phyloP scores from a whole-genome alignment of 2,329 filamentous ascomycete species.

The Phialocephala subalpina region DNA sequence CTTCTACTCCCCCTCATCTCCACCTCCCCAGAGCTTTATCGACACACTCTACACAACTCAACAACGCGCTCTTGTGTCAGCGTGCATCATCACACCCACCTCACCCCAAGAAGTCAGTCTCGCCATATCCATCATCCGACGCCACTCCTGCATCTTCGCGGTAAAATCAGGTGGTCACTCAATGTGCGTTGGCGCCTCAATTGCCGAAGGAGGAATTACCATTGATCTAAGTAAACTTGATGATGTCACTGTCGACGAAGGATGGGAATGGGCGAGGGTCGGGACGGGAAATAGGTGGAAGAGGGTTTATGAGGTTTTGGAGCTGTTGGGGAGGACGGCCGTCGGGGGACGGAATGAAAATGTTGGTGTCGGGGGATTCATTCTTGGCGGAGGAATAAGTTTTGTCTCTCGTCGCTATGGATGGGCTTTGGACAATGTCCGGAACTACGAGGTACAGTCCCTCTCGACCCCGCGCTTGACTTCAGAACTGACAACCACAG shows the following conservation, averaged over 20 bases:
- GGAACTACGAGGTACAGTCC: slow-evolving; percentile 26
- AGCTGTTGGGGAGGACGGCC: slow-evolving; percentile 43
- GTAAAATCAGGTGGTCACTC: slow-evolving; percentile 35
- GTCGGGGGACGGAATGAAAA: slow-evolving; percentile 46
- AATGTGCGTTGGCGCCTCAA: slow-evolving; percentile 53
- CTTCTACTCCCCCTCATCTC: slow-evolving; percentile 15
- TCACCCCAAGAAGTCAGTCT: slow-evolving; percentile 21
- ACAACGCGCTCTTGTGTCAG: slow-evolving; percentile 28
- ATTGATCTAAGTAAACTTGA: slow-evolving; percentile 52
- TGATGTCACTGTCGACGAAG: slow-evolving; percentile 36
- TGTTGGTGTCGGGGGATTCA: slow-evolving; percentile 27
- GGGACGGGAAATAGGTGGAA: slow-evolving; percentile 48
- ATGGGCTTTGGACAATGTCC: slow-evolving; percentile 30
- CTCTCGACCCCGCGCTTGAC: no score
- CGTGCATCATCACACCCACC: slow-evolving; percentile 31
- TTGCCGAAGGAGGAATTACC: slow-evolving; percentile 55
- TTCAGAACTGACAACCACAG: background rate
- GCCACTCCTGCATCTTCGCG: slow-evolving; percentile 30
- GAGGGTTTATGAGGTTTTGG: slow-evolving; percentile 47
- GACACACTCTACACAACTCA: slow-evolving; percentile 41
- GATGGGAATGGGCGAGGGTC: slow-evolving; percentile 42
- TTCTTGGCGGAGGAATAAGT: slow-evolving; percentile 25
- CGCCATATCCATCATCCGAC: slow-evolving; percentile 20
- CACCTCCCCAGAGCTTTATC: slow-evolving; percentile 4
- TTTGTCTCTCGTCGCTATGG: slow-evolving; percentile 26